phyloP scores from a whole-genome alignment of 345 rosid species.

The Rubroshorea leprosula region DNA sequence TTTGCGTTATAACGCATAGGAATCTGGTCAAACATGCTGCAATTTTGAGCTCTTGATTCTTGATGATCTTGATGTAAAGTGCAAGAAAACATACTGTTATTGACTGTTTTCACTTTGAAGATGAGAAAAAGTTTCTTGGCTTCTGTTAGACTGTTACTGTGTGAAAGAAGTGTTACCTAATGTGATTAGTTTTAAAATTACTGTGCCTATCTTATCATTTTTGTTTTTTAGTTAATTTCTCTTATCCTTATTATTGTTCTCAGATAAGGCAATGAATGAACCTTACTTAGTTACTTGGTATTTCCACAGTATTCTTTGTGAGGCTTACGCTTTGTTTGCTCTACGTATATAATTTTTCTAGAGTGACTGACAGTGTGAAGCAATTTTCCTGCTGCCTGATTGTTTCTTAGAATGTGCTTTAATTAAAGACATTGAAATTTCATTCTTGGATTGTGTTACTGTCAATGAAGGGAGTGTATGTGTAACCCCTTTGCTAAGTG shows the following conservation, averaged over 20 bases:
- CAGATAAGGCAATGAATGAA: neutral
- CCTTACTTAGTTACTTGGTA: no score
- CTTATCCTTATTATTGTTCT: neutral
- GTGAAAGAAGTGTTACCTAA: constrained; percentile 5
- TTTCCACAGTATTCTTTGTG: neutral
- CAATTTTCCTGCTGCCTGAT: neutral
- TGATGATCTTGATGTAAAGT: constrained; percentile 2
- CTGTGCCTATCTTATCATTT: constrained; percentile 16
- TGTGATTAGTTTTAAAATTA: constrained; percentile 5
- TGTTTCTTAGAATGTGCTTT: constrained; percentile 4
- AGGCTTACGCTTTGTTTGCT: neutral
- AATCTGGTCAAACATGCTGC: neutral
- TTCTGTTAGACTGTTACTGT: neutral
- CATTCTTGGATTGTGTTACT: neutral
- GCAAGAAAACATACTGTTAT: constrained; percentile 12
- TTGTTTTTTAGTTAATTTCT: neutral
- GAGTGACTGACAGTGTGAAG: neutral
- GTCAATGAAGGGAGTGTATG: neutral
- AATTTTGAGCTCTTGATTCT: no score
- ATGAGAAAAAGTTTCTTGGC: no score
- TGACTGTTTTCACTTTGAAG: neutral
- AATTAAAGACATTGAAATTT: constrained; percentile 1
- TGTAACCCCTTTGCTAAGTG: neutral
- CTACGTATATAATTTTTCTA: neutral
- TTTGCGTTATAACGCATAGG: neutral